Evolutionary conservation across 305 asterid genomes (phyloP), one percentile per base, ranked within the genome.

Genomic region (Nicotiana rustica): DNA sequence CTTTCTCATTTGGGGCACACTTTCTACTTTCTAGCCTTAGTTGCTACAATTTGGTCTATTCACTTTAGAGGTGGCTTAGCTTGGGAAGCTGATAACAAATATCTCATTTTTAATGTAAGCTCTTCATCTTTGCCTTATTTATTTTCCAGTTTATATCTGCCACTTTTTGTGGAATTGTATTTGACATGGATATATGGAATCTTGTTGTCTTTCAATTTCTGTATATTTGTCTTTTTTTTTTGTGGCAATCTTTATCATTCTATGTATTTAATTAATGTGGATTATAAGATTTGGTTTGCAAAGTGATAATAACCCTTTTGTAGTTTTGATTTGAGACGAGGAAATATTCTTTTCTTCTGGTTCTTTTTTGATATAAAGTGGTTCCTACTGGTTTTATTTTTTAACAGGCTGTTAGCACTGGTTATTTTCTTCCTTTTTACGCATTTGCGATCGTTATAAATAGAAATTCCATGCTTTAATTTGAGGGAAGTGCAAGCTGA

Each of bases 11-110:
- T 57, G 96, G 86, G 59, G 91, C 97, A 2, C 99, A 92, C 79
- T 77, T 92, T 77, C 85, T 96, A 56, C 79, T 77, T 92, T 77
- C 85, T 96, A 56, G 99, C 85, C n/a, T 29, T 92, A 18, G 85
- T 86, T 2, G 94, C 86, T 10, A 88, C 93, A 41, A 75, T 91
- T 82, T 96, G 99, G 99, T 60, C 57, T 44, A 87, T 94, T 83
- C 79, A 92, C 87, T 96, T 92, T 89, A 91, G 98, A 79, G 99
- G 99, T 66, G 99, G 99, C 67, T 86, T 96, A 78, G 99, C 99
- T 21, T 96, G 99, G 99, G 92, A 92, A 83, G 86, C 92, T 86
- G 67, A 92, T 6, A 79, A 94, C 83, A 96, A 96, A 91, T 83
- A 15, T 70, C 98, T 93, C 52, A 96, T 96, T 10, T 94, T 96